These are phyloP conservation scores for Posidonia australis DNA, from an alignment of 106 monocot genomes.

Conservation along the genomic window DNA sequence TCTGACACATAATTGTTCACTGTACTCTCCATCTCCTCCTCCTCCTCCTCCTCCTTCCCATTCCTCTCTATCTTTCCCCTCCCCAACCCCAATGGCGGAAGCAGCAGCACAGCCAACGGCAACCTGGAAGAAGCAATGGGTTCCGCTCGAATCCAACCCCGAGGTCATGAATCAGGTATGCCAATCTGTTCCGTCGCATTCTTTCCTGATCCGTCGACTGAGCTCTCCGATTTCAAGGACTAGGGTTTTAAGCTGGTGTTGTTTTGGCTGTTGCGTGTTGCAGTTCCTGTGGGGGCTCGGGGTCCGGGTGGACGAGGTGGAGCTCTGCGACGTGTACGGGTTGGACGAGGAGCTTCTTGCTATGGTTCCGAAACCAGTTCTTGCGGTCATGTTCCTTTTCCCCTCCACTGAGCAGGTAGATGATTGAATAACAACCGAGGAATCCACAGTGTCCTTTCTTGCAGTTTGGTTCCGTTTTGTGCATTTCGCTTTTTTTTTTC, in stretches of 20 bases:
- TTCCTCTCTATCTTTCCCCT: neutral
- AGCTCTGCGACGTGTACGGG: conserved; percentile 92
- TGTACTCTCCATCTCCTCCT: too few relatives aligned
- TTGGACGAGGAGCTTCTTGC: conserved; percentile 69
- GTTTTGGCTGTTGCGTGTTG: too few relatives aligned
- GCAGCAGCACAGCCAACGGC: neutral
- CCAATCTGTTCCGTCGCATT: neutral
- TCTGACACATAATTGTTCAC: too few relatives aligned
- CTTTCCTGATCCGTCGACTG: too few relatives aligned
- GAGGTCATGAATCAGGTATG: conserved; percentile 81
- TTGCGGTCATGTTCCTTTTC: conserved; percentile 80
- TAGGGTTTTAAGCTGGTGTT: too few relatives aligned
- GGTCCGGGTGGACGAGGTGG: conserved; percentile 53
- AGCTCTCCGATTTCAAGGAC: too few relatives aligned
- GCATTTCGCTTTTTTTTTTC: neutral
- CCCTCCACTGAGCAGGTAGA: conserved; percentile 24
- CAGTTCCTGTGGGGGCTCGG: conserved; percentile 88
- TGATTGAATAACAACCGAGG: too few relatives aligned
- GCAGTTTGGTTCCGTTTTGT: neutral
- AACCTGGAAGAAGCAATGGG: conserved; percentile 32
- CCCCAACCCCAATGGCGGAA: neutral
- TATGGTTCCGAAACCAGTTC: conserved; percentile 91
- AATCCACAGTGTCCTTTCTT: too few relatives aligned
- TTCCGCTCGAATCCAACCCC: conserved; percentile 78
- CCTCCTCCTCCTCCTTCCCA: too few relatives aligned